These are phyloP conservation scores for Pichia sp. DNA, from an alignment of 1,139 yeast species.

Conservation along the genomic window DNA sequence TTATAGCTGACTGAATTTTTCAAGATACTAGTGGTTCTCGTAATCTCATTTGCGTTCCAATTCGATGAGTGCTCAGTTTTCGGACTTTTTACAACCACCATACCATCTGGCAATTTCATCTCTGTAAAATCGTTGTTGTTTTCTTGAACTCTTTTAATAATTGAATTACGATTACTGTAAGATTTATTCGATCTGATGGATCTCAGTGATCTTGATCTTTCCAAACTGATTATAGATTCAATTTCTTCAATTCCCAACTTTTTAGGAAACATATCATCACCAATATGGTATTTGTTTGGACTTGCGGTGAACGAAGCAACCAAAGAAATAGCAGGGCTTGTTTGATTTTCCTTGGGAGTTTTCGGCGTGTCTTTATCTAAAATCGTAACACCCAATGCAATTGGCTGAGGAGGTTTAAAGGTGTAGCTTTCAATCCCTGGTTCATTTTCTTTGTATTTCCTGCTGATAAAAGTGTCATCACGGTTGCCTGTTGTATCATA, in stretches of 20 bases:
- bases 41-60: constrained; percentile 2
- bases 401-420: background rate
- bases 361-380: too few species aligned
- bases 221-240: constrained; percentile 64
- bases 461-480: background rate
- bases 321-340: constrained; percentile 8
- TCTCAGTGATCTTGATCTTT: constrained; percentile 55
- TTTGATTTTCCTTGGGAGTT: too few species aligned
- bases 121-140: constrained; percentile 24
- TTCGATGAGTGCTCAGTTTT: constrained; percentile 6
- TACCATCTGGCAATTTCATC: constrained; percentile 39
- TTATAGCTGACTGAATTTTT: constrained; percentile 5
- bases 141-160: constrained; percentile 10
- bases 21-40: constrained; percentile 14
- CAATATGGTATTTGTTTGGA: constrained; percentile 26
- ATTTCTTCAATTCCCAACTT: constrained; percentile 59
- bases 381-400: background rate
- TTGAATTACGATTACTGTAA: constrained; percentile 7
- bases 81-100: constrained; percentile 21
- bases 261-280: constrained; percentile 69
- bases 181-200: constrained; percentile 31
- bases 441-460: background rate
- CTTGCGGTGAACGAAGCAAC: constrained; percentile 13
- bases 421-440: background rate
- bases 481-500: background rate